Percentiles rank a stretch among this genome's conserved stretches.
Conservation (phyloP, 139 green algal genomes). For the Coccomyxa sp. region DNA sequence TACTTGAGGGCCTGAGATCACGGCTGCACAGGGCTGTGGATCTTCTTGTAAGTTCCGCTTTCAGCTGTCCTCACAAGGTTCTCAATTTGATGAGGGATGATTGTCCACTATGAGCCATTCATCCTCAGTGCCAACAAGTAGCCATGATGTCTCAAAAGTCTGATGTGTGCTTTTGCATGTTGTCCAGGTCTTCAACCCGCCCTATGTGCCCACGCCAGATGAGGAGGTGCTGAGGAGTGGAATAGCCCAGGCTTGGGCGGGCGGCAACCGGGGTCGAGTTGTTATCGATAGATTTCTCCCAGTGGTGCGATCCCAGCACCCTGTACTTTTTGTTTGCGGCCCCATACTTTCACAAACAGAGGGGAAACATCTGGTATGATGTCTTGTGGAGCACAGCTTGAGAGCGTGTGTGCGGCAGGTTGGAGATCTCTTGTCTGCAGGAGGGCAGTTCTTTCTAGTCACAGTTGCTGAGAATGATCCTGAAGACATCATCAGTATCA, state of each 20-base stretch:
- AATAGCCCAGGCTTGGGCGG: slow-evolving; percentile 84
- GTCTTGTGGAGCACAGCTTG: background rate
- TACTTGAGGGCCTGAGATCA: background rate
- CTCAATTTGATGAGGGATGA: background rate
- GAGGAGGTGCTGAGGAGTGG: slow-evolving; percentile 68
- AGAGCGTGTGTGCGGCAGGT: slow-evolving; percentile 29
- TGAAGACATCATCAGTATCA: background rate
- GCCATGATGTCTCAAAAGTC: background rate
- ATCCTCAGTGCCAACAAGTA: background rate
- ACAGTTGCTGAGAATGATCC: slow-evolving; percentile 75
- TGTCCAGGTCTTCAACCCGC: slow-evolving; percentile 91
- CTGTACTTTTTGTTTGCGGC: background rate
- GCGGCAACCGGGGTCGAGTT: slow-evolving; percentile 61
- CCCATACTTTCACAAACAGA: background rate
- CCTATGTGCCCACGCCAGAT: slow-evolving; percentile 92
- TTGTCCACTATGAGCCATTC: background rate
- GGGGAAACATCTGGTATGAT: background rate
- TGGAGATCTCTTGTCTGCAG: slow-evolving; percentile 39
- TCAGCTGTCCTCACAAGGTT: background rate
- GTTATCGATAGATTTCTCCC: slow-evolving; percentile 84
- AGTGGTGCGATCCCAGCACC: slow-evolving; percentile 20
- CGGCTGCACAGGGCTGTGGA: too few relatives aligned
- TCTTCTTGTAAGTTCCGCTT: background rate
- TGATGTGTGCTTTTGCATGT: background rate
- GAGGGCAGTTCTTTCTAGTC: slow-evolving; percentile 66